Conservation (phyloP, 2,329 filamentous ascomycete species). For the Aspergillus unguis region DNA sequence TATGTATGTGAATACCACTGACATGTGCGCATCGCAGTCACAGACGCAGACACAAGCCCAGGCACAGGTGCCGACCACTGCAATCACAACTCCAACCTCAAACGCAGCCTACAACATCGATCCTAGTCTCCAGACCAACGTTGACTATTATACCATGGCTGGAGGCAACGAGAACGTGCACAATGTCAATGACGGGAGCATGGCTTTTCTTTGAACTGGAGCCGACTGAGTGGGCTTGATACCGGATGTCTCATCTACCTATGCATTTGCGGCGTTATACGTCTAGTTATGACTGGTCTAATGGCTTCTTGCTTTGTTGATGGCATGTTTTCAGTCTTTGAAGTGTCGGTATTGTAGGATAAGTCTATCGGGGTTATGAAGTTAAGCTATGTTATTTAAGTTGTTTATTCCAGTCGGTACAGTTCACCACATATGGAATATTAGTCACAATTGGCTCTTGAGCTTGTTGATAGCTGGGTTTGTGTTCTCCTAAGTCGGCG, state of each 20-base stretch:
- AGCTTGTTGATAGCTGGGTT: too few species aligned
- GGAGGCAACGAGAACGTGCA: neutral
- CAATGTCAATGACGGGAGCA: neutral
- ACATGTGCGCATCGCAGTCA: neutral
- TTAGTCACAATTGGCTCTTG: too few species aligned
- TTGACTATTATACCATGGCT: neutral
- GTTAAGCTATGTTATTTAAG: neutral
- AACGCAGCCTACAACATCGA: neutral
- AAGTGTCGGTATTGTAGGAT: neutral
- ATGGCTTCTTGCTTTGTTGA: too few species aligned
- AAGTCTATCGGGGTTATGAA: neutral
- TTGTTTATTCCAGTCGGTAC: too few species aligned
- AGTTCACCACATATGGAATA: too few species aligned
- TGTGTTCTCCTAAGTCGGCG: neutral
- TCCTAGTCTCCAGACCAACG: neutral
- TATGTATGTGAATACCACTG: neutral
- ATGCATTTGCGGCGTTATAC: too few species aligned
- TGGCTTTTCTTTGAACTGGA: slow-evolving; percentile 5
- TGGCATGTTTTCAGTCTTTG: too few species aligned
- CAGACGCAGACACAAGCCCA: neutral
- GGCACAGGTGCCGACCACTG: neutral
- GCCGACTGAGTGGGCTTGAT: neutral
- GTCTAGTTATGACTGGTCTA: too few species aligned
- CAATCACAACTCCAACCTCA: neutral
- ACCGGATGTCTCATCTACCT: too few species aligned